phyloP scores from a whole-genome alignment of 345 rosid genomes.

The Aquilaria sinensis region DNA sequence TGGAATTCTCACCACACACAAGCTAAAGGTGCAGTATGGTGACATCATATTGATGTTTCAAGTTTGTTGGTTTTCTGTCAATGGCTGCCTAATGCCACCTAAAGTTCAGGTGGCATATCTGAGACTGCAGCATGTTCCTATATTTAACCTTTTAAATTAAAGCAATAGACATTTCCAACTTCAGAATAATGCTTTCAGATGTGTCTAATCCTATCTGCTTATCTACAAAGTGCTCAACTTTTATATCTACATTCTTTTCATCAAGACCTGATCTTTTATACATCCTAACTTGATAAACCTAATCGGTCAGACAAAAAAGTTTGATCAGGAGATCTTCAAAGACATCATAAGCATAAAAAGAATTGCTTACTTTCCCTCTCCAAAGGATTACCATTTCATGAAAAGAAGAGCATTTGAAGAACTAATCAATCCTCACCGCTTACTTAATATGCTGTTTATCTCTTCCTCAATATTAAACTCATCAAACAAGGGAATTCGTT shows the following conservation, averaged over 20 bases:
- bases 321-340: not conserved
- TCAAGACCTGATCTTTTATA: no score
- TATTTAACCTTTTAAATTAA: no score
- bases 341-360: not conserved
- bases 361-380: not conserved
- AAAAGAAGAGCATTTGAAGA: slow-evolving; percentile 3
- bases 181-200: not conserved
- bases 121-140: no score
- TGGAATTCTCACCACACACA: no score
- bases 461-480: slow-evolving; percentile 83
- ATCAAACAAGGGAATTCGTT: slow-evolving; percentile 79
- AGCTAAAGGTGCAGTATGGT: no score
- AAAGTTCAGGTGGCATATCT: no score
- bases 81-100: no score
- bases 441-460: slow-evolving; percentile 78
- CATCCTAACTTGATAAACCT: not conserved
- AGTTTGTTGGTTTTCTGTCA: no score
- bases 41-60: no score
- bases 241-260: not conserved
- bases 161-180: no score
- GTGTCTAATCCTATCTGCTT: not conserved
- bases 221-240: not conserved
- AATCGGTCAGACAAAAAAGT: not conserved
- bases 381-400: not conserved
- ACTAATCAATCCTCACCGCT: slow-evolving; percentile 49